Conservation (phyloP, 1,139 yeast species). For the Candida tropicalis region DNA sequence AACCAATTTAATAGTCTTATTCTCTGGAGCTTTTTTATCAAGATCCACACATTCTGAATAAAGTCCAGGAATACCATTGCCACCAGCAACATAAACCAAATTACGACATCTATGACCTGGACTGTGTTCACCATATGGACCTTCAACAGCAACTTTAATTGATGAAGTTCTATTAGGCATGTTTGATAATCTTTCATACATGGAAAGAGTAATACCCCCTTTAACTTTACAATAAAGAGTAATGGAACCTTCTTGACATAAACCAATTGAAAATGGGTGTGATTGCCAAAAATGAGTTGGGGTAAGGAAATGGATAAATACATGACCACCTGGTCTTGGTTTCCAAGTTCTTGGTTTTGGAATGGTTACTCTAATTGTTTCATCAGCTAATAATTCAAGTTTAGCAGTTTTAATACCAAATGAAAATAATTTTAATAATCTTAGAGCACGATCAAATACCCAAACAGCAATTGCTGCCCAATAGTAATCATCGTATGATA, state of each 20-base stretch:
- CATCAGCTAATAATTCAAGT: constrained; percentile 36
- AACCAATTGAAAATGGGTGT: constrained; percentile 33
- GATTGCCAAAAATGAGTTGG: constrained; percentile 43
- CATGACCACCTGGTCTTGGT: constrained; percentile 50
- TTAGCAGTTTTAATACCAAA: constrained; percentile 39
- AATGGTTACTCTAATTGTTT: constrained; percentile 41
- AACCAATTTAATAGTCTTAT: constrained; percentile 28
- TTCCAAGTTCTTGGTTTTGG: constrained; percentile 42
- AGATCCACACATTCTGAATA: constrained; percentile 37
- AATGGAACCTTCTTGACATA: constrained; percentile 22
- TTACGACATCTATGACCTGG: constrained; percentile 30
- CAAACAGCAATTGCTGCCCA: constrained; percentile 42
- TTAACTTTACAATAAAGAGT: constrained; percentile 33
- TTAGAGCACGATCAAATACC: constrained; percentile 40
- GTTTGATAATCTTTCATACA: constrained; percentile 31
- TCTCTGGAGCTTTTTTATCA: constrained; percentile 30
- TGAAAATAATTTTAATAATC: constrained; percentile 32
- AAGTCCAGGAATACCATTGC: constrained; percentile 45
- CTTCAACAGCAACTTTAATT: constrained; percentile 23
- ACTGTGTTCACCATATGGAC: constrained; percentile 41
- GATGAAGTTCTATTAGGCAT: constrained; percentile 32
- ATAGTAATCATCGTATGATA: constrained; percentile 38
- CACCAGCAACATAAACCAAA: constrained; percentile 39
- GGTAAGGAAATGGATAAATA: constrained; percentile 46
- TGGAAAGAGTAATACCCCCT: constrained; percentile 39